Evolutionary conservation across 768 basidiomycete genomes (phyloP), one percentile per base, ranked within the genome.

Genomic region (Lactifluus piperatus): DNA sequence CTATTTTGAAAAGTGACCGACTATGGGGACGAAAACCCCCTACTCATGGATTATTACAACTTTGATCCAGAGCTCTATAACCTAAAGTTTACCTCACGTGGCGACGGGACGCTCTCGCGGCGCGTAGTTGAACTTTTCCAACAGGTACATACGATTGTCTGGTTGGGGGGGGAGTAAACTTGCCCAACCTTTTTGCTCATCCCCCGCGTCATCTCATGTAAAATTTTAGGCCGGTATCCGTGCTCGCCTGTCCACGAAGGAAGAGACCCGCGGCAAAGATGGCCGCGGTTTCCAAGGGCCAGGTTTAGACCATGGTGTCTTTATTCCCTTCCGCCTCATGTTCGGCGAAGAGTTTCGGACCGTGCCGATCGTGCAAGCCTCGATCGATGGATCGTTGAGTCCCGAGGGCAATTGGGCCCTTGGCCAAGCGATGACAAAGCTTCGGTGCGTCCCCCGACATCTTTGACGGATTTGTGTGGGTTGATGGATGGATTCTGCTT

Each of bases 251-350:
- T 77, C 77, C 7, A 66, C 73, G 6, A 76, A 70, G 50, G 63
- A 68, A 0, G 87, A 90, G 67, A 49, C 75, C 20, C 79, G 87
- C 14, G 87, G 87, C 2, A 64, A 69, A 56, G 86, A 89, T 62
- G 88, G 86, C 10, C 72, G 85, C 20, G 84, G 85, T 0, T 83
- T 81, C 66, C 48, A 65, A 47, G 85, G 83, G 0, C 79, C 85
- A 0, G 88, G 87, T 6, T 71, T 89, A 0, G 87, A 89, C 66
- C 87, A 89, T 65, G 89, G 88, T 24, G 86, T 90, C 46, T 91
- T 90, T 68, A 74, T 91, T 13, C 89, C 89, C 2, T 88, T 91
- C 75, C 75, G 77, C 46, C 68, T 85, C 59, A 91, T 91, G 88
- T 90, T 91, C 65, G 85, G 85, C 7, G 79, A 83, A 48, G 77